phyloP scores from a whole-genome alignment of 805 yeast genomes.

The Saturnispora zaruensis region DNA sequence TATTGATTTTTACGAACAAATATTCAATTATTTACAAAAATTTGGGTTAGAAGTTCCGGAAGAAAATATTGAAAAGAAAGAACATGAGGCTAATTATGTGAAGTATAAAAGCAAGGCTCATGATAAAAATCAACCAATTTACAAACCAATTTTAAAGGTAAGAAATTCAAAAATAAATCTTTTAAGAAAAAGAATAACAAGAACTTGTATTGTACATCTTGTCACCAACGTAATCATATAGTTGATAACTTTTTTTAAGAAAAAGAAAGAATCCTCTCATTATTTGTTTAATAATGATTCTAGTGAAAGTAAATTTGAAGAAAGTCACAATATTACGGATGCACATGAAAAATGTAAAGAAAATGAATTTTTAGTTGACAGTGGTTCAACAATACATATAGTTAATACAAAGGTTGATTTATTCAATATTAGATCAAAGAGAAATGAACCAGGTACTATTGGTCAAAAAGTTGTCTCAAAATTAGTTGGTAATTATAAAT shows the following conservation, averaged over 20 bases:
- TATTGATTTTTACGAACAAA: too few species aligned
- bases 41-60: too few species aligned
- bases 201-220: neutral
- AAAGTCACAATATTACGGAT: neutral
- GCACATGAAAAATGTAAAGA: neutral
- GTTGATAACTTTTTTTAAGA: neutral
- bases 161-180: neutral
- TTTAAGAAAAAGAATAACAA: neutral
- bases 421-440: neutral
- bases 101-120: neutral
- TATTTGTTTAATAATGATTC: neutral
- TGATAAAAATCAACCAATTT: too few species aligned
- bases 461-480: neutral
- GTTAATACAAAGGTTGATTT: neutral
- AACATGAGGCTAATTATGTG: neutral
- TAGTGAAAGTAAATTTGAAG: neutral
- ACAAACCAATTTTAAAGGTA: neutral
- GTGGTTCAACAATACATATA: neutral
- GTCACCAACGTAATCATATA: neutral
- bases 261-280: neutral
- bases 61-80: neutral
- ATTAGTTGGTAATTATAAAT: neutral
- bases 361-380: neutral
- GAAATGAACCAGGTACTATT: neutral
- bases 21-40: too few species aligned